Conservation (phyloP, 441 rosid species). For the Mallotus repandus region DNA sequence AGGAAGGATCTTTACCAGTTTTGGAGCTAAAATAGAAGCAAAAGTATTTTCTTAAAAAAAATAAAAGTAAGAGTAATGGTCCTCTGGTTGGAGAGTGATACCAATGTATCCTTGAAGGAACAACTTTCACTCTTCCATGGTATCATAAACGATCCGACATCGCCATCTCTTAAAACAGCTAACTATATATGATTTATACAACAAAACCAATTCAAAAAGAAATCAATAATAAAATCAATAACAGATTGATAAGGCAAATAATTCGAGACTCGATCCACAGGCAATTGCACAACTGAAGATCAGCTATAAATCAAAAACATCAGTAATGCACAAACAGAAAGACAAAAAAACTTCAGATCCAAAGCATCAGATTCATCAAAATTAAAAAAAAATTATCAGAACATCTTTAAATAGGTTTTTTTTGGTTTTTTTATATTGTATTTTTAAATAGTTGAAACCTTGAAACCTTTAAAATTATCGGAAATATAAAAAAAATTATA, state of each 20-base stretch:
- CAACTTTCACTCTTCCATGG: constrained; percentile 83
- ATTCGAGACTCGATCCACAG: no score
- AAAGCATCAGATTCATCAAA: constrained; percentile 21
- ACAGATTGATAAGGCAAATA: no score
- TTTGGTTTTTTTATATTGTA: no score
- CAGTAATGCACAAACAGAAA: background rate
- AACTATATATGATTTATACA: constrained; percentile 29
- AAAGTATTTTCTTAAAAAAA: background rate
- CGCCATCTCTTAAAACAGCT: constrained; percentile 48
- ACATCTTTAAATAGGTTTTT: no score
- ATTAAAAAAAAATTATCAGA: background rate
- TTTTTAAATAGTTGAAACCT: no score
- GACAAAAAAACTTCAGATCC: constrained; percentile 32
- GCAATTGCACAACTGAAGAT: no score
- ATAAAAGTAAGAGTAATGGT: constrained; percentile 77
- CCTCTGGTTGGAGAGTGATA: constrained; percentile 61
- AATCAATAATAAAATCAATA: no score
- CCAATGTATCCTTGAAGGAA: constrained; percentile 82
- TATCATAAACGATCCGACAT: constrained; percentile 41
- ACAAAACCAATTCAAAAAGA: background rate
- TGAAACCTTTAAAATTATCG: no score
- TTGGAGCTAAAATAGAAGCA: constrained; percentile 52
- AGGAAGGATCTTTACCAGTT: constrained; percentile 45
- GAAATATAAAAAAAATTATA: no score
- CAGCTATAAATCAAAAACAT: no score